Evolutionary conservation across 1,139 yeast species (phyloP), one percentile per base, ranked within the genome.

Genomic region (Ogataea hybrid): DNA sequence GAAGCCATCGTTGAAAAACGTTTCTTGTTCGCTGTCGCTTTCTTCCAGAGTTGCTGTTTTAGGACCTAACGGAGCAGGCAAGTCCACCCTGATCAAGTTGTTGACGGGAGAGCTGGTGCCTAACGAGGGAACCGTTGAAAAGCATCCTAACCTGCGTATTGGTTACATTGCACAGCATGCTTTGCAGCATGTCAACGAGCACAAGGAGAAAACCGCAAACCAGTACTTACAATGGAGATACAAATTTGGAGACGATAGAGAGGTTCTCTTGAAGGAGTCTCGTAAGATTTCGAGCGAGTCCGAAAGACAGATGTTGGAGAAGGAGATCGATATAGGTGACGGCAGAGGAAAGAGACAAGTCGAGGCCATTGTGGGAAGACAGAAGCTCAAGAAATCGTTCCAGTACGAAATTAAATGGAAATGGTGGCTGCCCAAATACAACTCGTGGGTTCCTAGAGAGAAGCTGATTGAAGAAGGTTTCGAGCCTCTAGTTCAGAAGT

Each of bases 31-130:
- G 11, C 75, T 92, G 50, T 85, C 96, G 1, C 73, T 92, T 50
- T 86, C 96, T 14, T 90, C 97, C 32, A 84, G 98, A 70, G 96
- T 92, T 52, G 98, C 97, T 35, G 83, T 92, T 59, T 70, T 92
- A 50, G 98, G 98, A 43, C 97, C 98, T 51, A 92, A 92, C 64
- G 98, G 98, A 75, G 98, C 98, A 44, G 98, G 98, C 71, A 92
- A 92, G 66, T 88, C 97, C 6, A 92, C 98, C 15, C 75, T 92
- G 59, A 92, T 92, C 68, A 92, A 92, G 67, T 73, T 90, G 42
- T 75, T 92, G 57, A 92, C 97, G 10, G 98, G 87, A 50, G 98
- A 92, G 67, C 73, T 88, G 49, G 76, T 86, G 42, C 97, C 98
- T 22, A 75, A 79, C 52, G 76, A 70, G 51, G 98, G 98, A 59